Base-by-base conservation (phyloP, 2,329 filamentous ascomycete genomes). In the Colletotrichum sp. region DNA sequence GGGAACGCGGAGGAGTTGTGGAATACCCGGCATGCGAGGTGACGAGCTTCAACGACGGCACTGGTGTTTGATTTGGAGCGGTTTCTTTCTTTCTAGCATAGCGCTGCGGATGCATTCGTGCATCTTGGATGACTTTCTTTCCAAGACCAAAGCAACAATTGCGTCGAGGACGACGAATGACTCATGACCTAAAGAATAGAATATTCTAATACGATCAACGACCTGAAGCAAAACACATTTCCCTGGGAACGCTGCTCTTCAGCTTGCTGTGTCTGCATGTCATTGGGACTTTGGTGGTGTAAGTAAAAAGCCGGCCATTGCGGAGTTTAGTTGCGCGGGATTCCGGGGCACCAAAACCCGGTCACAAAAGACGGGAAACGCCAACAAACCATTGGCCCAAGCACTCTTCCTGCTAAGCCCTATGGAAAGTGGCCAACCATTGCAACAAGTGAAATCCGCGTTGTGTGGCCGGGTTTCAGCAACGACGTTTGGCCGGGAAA, bases 1-100 rank as follows among this genome's bases (percentile, higher is more conserved):
- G 83, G 82, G 24, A 93, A 93, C 78, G 90, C 91, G 1, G 87
- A 91, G 79, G 85, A 87, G 49, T 80, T 93, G 72, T 86, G 85
- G 85, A 75, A 71, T 52, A 30, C 57, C 69, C 57, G 70, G 16
- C 57, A 26, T 55, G 7, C 26, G 7, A 44, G 32, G 16, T 73
- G 73, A 76, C 7, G 60, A 39, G 4, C 36, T 13, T 18, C 30
- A 30, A 49, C 16, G 12, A 12, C 18, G n/a, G n/a, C 16, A 44
- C 16, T 13, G 21, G 9, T 57, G 6, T 1, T 18, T 18, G 34
- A 44, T 44, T 44, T 44, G 36, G 36, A 44, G 36, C 36, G 36
- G 36, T 18, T 39, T 16, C 39, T 26, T 49, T 24, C 4, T 68
- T 49, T 26, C 18, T 18, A n/a, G 65, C 71, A 73, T 70, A 59